Base-by-base conservation (phyloP, 805 yeast species). In the Ogataea corticis region DNA sequence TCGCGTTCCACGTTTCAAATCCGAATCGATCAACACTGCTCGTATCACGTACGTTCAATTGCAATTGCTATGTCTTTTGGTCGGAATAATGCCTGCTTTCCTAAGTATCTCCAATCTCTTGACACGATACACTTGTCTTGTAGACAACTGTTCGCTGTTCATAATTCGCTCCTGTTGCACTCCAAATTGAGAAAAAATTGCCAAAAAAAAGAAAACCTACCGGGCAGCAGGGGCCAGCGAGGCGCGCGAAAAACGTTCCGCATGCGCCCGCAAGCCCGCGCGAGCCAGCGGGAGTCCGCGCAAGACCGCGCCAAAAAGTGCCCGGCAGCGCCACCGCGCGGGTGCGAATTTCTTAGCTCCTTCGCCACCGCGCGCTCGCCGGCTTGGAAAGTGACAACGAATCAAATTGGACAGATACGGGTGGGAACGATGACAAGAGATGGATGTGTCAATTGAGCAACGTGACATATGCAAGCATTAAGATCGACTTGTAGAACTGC, bases 371-470 rank as follows among this genome's bases (percentile, higher is more conserved):
- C 25, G 25, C 25, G 25, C 40, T 37, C 40, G 40, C 40, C 40
- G 32, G 40, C 32, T 6, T 28, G 27, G 44, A 41, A 51, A 51
- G 55, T 51, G 55, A 51, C 55, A 53, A 48, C 52, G 57, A 48
- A 46, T 49, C 55, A 51, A 53, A 52, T 49, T 44, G 50, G 39
- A 40, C 48, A 41, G 37, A 44, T 37, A 37, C 32, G 32, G 7
- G 40, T 16, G 40, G 40, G 40, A 37, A 5, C 10, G 40, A 11
- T 15, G 25, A 37, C 3, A 14, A 14, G 14, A 9, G 30, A 35
- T 17, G 27, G 23, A 3, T 9, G 18, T 19, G 17, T 17, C 40
- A 37, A 37, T 37, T 37, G 40, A 16, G 17, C 19, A n/a, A 13
- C 30, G 25, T 15, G 19, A 25, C n/a, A 3, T 13, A 10, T 13